Percentiles rank a stretch among this genome's conserved stretches.
Conservation (phyloP, 129 eudicot genomes). For the carrot (Daucus carota) region DNA sequence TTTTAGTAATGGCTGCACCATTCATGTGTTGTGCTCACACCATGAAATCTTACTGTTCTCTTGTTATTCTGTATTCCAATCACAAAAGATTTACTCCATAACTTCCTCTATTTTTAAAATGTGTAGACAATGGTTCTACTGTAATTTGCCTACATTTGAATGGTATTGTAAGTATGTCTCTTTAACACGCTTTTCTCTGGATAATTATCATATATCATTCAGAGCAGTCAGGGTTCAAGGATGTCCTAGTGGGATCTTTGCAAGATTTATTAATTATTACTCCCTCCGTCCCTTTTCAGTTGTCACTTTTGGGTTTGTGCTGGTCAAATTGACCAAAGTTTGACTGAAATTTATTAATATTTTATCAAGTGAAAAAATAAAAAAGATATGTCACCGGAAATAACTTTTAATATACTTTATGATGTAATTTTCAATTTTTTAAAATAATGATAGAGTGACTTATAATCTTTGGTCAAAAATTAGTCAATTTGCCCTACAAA, state of each 20-base stretch:
- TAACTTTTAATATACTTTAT: too few species aligned
- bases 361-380: too few species aligned
- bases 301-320: too few species aligned
- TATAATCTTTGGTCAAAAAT: too few species aligned
- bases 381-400: too few species aligned
- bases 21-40: neutral
- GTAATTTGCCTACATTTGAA: neutral
- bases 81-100: neutral
- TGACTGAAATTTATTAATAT: too few species aligned
- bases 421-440: too few species aligned
- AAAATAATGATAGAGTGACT: too few species aligned
- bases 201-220: neutral
- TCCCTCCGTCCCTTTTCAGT: too few species aligned
- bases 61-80: neutral
- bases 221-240: neutral
- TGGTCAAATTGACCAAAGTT: too few species aligned
- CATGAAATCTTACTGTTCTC: neutral
- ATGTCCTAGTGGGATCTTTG: neutral
- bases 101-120: neutral
- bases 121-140: neutral
- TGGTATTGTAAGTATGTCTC: neutral
- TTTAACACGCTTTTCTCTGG: neutral
- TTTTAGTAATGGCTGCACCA: neutral
- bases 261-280: neutral
- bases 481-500: too few species aligned